A percentile compares a stretch with the other conserved stretches of the same genome.
These are phyloP conservation scores for Erythrophleum fordii DNA, from an alignment of 306 rosid genomes.

Conservation along the genomic window DNA sequence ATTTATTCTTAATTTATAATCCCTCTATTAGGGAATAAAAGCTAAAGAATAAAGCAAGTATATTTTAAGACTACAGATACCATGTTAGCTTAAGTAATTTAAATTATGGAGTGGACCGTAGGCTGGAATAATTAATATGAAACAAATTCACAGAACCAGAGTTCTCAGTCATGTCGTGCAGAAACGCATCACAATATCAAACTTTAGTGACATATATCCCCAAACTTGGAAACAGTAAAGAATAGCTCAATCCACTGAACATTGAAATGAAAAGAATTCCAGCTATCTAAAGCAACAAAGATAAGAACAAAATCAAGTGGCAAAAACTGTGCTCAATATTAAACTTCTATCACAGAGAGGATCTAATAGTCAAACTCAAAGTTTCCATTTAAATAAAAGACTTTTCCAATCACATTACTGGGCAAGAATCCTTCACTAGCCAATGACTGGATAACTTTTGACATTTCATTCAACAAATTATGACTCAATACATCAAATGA, in stretches of 20 bases:
- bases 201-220: neutral
- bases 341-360: conserved; percentile 1
- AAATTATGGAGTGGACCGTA: neutral
- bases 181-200: neutral
- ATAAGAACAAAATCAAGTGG: neutral
- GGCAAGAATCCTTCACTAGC: conserved; percentile 4
- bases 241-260: conserved; percentile 6
- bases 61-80: neutral
- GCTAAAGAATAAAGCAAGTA: neutral
- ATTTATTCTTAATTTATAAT: conserved; percentile 19
- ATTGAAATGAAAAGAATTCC: neutral
- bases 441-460: conserved; percentile 16
- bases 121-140: neutral
- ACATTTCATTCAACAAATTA: conserved; percentile 28
- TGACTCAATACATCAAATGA: conserved; percentile 9
- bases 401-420: conserved; percentile 26
- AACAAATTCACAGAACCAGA: neutral
- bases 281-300: conserved; percentile 19
- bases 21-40: neutral
- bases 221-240: neutral
- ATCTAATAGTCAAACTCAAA: conserved; percentile 10
- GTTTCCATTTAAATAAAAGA: conserved; percentile 16
- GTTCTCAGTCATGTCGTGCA: conserved; percentile 8
- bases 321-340: neutral
- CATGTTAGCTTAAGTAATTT: neutral